Evolutionary conservation across 83 land plant genomes (phyloP).

Genomic region (Thuja plicata): DNA sequence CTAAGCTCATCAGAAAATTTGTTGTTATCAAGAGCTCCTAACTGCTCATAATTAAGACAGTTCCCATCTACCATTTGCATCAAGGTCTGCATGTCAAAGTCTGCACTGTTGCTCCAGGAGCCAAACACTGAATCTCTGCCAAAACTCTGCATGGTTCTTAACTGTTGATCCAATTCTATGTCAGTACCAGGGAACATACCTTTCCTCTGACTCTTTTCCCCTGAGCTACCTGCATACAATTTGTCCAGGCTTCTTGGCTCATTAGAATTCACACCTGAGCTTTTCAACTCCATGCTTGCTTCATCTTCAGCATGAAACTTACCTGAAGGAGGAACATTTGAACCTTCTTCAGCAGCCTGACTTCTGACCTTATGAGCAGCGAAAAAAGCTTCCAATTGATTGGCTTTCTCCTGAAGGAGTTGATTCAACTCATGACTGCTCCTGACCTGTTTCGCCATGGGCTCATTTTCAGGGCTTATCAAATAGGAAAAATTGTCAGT

Average conservation of each 20-base stretch:
- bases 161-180: not conserved
- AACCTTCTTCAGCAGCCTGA: conserved; percentile 43
- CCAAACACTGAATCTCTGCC: not conserved
- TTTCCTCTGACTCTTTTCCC: not conserved
- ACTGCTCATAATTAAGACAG: not conserved
- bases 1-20: conserved; percentile 39
- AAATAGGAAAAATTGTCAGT: not conserved
- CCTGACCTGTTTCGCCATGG: conserved; percentile 33
- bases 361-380: conserved; percentile 60
- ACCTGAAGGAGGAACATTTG: conserved; percentile 16
- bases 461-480: conserved; percentile 15
- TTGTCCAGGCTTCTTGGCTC: not conserved
- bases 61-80: conserved; percentile 25
- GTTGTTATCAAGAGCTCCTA: conserved; percentile 7
- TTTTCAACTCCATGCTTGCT: not conserved
- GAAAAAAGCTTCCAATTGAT: conserved; percentile 68
- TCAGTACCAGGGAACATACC: not conserved
- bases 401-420: conserved; percentile 61
- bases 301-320: not conserved
- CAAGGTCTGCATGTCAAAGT: conserved; percentile 21
- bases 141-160: conserved; percentile 13
- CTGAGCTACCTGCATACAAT: not conserved
- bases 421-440: conserved; percentile 67
- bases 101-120: conserved; percentile 15
- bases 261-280: not conserved